These are phyloP conservation scores for Xylaria sp. DNA, from an alignment of 2,329 filamentous ascomycete genomes.

Conservation along the genomic window DNA sequence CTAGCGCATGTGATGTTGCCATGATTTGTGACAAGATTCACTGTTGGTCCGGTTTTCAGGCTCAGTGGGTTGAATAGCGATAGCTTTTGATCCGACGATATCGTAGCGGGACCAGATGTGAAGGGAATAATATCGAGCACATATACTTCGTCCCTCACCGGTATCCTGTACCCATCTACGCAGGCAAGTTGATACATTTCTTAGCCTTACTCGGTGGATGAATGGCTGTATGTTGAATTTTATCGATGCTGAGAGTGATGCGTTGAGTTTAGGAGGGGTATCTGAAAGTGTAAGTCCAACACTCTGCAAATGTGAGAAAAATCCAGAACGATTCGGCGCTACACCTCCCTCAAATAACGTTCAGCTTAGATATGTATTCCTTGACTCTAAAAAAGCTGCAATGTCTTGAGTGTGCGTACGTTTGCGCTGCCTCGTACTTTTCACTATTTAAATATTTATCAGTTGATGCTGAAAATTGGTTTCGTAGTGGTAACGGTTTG, in stretches of 20 bases:
- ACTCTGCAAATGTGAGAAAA: not conserved
- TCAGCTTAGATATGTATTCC: not conserved
- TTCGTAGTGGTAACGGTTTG: not conserved
- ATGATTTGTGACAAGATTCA: constrained; percentile 58
- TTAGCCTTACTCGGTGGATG: not conserved
- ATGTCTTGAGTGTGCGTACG: not conserved
- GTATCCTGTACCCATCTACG: constrained; percentile 53
- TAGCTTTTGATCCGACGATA: constrained; percentile 77
- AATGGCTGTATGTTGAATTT: not conserved
- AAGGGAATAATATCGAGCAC: constrained; percentile 67
- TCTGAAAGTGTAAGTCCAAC: constrained; percentile 8
- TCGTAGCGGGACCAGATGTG: constrained; percentile 64
- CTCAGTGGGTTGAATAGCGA: constrained; percentile 70
- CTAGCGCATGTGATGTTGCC: constrained; percentile 72
- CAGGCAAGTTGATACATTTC: constrained; percentile 56
- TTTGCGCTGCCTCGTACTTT: not conserved
- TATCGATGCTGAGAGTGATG: not conserved
- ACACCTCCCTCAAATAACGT: not conserved
- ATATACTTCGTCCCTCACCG: constrained; percentile 59
- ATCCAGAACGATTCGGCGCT: not conserved
- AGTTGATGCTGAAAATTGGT: not conserved
- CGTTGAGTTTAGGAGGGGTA: not conserved
- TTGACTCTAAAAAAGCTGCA: not conserved
- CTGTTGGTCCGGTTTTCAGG: constrained; percentile 57
- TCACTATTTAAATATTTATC: not conserved